A percentile compares a stretch with the other conserved stretches of the same genome.
Evolutionary conservation across 1,139 yeast species (phyloP).

Genomic region (Wickerhamomyces sp.): DNA sequence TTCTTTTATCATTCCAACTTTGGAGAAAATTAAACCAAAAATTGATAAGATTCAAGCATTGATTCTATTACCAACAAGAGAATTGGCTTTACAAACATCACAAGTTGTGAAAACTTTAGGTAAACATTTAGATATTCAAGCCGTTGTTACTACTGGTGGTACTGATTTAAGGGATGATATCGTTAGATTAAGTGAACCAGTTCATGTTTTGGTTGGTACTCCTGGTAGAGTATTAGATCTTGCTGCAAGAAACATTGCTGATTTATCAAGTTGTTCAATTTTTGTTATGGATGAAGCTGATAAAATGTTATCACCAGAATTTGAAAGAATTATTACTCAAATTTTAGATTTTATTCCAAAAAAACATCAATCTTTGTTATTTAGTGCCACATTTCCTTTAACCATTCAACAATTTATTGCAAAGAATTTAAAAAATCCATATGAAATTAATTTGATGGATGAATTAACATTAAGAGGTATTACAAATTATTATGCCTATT

Average conservation of each 20-base stretch:
- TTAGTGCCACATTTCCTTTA: constrained; percentile 94
- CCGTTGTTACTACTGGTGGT: constrained; percentile 99
- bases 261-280: constrained; percentile 79
- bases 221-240: constrained; percentile 96
- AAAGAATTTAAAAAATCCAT: constrained; percentile 75
- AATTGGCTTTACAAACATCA: constrained; percentile 92
- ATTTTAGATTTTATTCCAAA: constrained; percentile 77
- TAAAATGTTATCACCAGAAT: constrained; percentile 90
- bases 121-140: constrained; percentile 84
- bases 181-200: constrained; percentile 86
- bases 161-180: constrained; percentile 93
- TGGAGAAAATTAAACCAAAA: constrained; percentile 82
- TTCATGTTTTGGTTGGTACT: constrained; percentile 87
- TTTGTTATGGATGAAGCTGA: constrained; percentile 99
- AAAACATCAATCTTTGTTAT: constrained; percentile 78
- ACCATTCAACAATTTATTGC: constrained; percentile 93
- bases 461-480: constrained; percentile 94
- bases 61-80: constrained; percentile 90
- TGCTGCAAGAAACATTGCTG: constrained; percentile 84
- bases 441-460: constrained; percentile 96
- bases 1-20: constrained; percentile 84
- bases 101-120: constrained; percentile 98
- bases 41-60: constrained; percentile 81
- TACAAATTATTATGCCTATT: constrained; percentile 95
- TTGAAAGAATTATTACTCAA: constrained; percentile 83